Evolutionary conservation across 345 rosid genomes (phyloP).

Genomic region (Xanthoceras sorbifolium): DNA sequence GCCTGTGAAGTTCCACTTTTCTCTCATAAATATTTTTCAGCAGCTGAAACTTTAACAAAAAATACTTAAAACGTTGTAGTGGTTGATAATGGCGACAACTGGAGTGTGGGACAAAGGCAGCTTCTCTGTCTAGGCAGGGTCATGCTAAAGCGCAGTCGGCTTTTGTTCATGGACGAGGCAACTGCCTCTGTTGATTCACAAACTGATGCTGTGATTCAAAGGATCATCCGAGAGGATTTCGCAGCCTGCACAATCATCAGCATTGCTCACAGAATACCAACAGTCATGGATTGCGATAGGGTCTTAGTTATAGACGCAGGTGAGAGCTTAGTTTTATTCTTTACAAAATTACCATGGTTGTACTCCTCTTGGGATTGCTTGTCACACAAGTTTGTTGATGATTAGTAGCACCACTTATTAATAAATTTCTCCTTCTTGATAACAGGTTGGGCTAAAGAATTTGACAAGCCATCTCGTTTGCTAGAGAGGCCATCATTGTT

Average conservation of each 20-base stretch:
- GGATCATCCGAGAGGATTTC: slow-evolving; percentile 88
- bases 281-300: slow-evolving; percentile 93
- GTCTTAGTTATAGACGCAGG: slow-evolving; percentile 91
- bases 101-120: slow-evolving; percentile 99
- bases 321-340: slow-evolving; percentile 10
- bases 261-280: slow-evolving; percentile 96
- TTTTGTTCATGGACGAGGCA: slow-evolving; percentile 91
- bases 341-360: not conserved
- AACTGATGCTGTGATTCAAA: slow-evolving; percentile 84
- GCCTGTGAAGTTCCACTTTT: not conserved
- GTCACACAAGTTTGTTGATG: not conserved
- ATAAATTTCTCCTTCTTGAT: not conserved
- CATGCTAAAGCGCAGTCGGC: slow-evolving; percentile 78
- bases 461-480: slow-evolving; percentile 69
- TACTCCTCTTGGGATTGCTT: not conserved
- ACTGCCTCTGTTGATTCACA: slow-evolving; percentile 96
- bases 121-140: slow-evolving; percentile 91
- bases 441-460: slow-evolving; percentile 79
- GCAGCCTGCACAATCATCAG: slow-evolving; percentile 81
- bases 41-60: not conserved
- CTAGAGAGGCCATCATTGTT: slow-evolving; percentile 72
- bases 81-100: slow-evolving; percentile 91
- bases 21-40: not conserved
- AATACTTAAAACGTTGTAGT: slow-evolving; percentile 38
- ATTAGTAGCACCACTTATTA: not conserved